Base-by-base conservation (phyloP, 1,284 basidiomycete species). In the Ceratobasidium sp. region DNA sequence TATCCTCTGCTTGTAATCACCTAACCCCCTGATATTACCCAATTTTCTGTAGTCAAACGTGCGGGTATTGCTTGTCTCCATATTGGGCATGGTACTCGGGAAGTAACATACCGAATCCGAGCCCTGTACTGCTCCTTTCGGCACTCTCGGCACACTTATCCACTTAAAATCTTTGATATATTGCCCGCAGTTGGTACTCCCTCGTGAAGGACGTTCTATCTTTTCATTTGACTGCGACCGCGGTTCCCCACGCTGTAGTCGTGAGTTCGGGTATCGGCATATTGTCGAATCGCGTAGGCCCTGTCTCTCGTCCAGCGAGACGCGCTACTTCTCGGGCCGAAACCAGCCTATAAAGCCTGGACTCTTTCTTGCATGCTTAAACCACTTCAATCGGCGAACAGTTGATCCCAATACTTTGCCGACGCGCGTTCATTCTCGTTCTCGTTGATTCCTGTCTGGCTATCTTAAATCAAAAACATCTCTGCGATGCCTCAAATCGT, bases 31-130 rank as follows among this genome's bases (percentile, higher is more conserved):
- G n/a, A n/a, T n/a, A n/a, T n/a, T n/a, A n/a, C n/a, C n/a, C n/a
- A n/a, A n/a, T n/a, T n/a, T n/a, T n/a, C 10, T 35, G 15, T n/a
- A 6, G 5, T 17, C 33, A 17, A 60, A 3, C 28, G 17, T 33
- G 31, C 31, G 58, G 58, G 11, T 17, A 13, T 2, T 20, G 13
- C 23, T n/a, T 37, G 33, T 35, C 6, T 60, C 58, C 58, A 11
- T 7, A 37, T 60, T 60, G 23, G 58, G 23, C 33, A 2, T 37
- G 37, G 17, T 37, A 4, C 35, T 60, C 58, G 58, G 58, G 58
- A 5, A 37, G 58, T 10, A 69, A 56, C 53, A 69, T 13, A 28
- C 67, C 35, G 28, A 45, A 28, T 58, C 67, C 45, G 67, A 69
- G 54, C n/a, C 67, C 26, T 69, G 35, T 53, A 23, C 13, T 20